Evolutionary conservation across 352 stramenopile genomes (phyloP), one percentile per base, ranked within the genome.

Genomic region (Phytopythium delawarense): DNA sequence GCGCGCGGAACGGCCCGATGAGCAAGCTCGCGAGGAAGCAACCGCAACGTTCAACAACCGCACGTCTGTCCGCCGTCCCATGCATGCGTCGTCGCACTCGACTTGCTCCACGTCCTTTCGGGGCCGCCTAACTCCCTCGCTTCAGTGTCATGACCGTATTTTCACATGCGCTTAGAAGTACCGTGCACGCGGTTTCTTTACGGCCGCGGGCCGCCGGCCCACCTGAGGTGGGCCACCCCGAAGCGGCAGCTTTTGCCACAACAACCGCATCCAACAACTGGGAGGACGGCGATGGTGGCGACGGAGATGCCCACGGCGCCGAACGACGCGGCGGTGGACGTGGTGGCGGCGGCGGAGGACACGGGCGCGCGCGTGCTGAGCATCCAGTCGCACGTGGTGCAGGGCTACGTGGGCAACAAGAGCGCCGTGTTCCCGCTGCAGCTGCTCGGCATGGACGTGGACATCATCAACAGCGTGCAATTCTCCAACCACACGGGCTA

Each of bases 401-500:
- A 92, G 61, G 87, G 87, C 28, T 96, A 94, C 57, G 87, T 96
- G 39, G 87, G 87, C 51, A 96, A 96, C 66, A 91, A 92, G 70
- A 91, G 83, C 67, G 87, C 87, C 11, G 83, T 96, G 39, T 90
- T 95, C 62, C 84, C 84, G 28, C 66, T 95, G 68, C 87, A 94
- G 71, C 74, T 91, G 62, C 75, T 95, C 35, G 84, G 87, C 21
- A 78, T 94, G 71, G 87, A 96, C 57, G 87, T 94, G 44, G 87
- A 96, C 71, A 81, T 89, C 51, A 91, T 96, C 74, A 94, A 96
- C 68, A 94, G 79, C 59, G 82, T 96, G 21, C 84, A 96, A 63
- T 93, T 96, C 62, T 92, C 84, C 74, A 94, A 96, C 70, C 84
- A 94, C 72, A 92, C 83, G 32, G 87, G 87, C 4, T 96, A 94